Base-by-base conservation (phyloP, 345 rosid species). In the Linum lewisii region DNA sequence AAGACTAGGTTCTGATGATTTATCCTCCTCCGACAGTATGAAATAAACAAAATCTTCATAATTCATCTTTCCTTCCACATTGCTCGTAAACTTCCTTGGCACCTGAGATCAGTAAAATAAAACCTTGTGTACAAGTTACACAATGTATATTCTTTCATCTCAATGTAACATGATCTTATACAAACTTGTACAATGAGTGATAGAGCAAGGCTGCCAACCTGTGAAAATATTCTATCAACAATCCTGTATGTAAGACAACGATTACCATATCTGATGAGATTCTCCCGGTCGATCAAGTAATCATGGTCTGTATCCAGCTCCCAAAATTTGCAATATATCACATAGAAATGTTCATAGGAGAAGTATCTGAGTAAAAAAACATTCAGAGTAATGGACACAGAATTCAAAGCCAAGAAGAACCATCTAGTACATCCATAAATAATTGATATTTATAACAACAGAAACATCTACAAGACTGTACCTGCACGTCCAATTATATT, bases 251-350 rank as follows among this genome's bases (percentile, higher is more conserved):
- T 55, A 24, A 55, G 34, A 22, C 29, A 23, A 55, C 24, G 59
- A n/a, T 55, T 55, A 24, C 37, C 37, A 55, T 55, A 55, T 55
- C 59, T 24, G 59, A 26, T 26, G 18, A 55, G 59, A 26, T 55
- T 26, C 32, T 23, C 37, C 24, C 26, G 24, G 59, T 55, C 59
- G 19, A 55, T 24, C 36, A 55, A 55, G 36, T 21, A 23, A 55
- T 55, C 59, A 55, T 55, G 32, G 59, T 55, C 59, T 25, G 59
- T 55, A 19, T 55, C 59, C 59, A 55, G 59, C 59, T 55, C 59
- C 59, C 32, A 23, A 25, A 55, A 55, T 25, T 55, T 55, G 36
- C 32, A 55, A 25, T 24, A 55, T 55, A 55, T 55, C 16, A 55
- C 59, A 24, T 23, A 23, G 59, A 55, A 24, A 25, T 55, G 59